Evolutionary conservation across 2,329 filamentous ascomycete genomes (phyloP).

Genomic region (Mollisia scopiformis): DNA sequence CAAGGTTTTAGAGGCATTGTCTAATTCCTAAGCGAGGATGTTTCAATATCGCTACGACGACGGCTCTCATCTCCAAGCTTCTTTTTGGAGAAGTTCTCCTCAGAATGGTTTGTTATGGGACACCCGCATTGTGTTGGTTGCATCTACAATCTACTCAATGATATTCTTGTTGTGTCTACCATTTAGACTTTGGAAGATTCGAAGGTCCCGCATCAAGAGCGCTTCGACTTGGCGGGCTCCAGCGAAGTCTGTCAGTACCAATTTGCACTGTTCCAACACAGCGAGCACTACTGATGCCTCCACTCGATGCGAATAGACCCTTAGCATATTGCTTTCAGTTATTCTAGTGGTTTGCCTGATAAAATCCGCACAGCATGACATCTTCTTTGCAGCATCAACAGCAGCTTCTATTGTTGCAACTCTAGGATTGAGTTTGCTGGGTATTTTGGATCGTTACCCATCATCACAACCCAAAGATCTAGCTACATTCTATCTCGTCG

Average conservation of each 20-base stretch:
- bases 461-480: constrained; percentile 20
- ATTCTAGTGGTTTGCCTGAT: constrained; percentile 1
- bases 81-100: not conserved
- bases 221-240: constrained; percentile 2
- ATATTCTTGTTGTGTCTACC: constrained; percentile 9
- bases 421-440: constrained; percentile 20
- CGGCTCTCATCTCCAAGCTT: too few species aligned
- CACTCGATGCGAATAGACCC: not conserved
- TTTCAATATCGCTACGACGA: too few species aligned
- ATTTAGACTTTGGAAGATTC: constrained; percentile 5
- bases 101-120: not conserved
- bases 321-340: constrained; percentile 6
- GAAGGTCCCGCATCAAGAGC: not conserved
- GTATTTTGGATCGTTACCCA: constrained; percentile 17
- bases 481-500: constrained; percentile 20
- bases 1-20: too few species aligned
- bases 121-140: not conserved
- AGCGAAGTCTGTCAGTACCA: constrained; percentile 7
- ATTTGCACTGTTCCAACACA: not conserved
- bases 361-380: not conserved
- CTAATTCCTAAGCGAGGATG: too few species aligned
- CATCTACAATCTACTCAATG: not conserved
- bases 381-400: constrained; percentile 8
- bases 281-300: not conserved
- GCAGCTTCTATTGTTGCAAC: constrained; percentile 18